These are phyloP conservation scores for Arachnopeziza araneosa DNA, from an alignment of 2,329 filamentous ascomycete species.

Conservation along the genomic window DNA sequence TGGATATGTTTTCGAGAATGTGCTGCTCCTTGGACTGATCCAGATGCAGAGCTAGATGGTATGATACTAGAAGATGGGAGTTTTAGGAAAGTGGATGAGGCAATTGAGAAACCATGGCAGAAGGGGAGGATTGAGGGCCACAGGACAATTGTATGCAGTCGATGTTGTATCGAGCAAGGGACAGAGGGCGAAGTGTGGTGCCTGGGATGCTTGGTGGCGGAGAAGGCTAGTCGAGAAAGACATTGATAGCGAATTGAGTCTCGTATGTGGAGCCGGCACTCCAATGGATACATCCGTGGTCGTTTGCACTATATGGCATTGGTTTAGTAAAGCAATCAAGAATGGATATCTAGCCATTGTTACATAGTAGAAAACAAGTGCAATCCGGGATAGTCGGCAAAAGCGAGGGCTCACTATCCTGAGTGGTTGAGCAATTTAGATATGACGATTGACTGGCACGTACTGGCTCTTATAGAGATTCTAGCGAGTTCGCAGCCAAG, in stretches of 20 bases:
- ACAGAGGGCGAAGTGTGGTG: slow-evolving; percentile 61
- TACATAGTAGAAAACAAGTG: neutral
- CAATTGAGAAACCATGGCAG: neutral
- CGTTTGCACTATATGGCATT: neutral
- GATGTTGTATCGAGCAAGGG: slow-evolving; percentile 62
- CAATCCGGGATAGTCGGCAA: neutral
- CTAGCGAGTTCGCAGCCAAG: neutral
- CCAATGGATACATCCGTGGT: neutral
- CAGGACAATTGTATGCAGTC: slow-evolving; percentile 53
- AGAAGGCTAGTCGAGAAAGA: slow-evolving; percentile 4
- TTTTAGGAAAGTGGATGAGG: neutral
- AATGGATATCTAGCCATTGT: neutral
- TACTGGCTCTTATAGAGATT: neutral
- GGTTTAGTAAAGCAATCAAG: neutral
- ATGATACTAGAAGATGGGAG: slow-evolving; percentile 3
- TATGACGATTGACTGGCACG: neutral
- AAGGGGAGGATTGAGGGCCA: slow-evolving; percentile 9
- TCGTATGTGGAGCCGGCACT: neutral
- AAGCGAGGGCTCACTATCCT: neutral
- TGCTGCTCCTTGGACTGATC: slow-evolving; percentile 20
- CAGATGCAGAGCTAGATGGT: neutral
- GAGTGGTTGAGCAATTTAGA: neutral
- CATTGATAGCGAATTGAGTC: neutral
- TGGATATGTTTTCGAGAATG: slow-evolving; percentile 65
- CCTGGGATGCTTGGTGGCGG: slow-evolving; percentile 48